Evolutionary conservation across 164 flowering plant species (phyloP), one percentile per base, ranked within the genome.

Genomic region (Annona cherimola): DNA sequence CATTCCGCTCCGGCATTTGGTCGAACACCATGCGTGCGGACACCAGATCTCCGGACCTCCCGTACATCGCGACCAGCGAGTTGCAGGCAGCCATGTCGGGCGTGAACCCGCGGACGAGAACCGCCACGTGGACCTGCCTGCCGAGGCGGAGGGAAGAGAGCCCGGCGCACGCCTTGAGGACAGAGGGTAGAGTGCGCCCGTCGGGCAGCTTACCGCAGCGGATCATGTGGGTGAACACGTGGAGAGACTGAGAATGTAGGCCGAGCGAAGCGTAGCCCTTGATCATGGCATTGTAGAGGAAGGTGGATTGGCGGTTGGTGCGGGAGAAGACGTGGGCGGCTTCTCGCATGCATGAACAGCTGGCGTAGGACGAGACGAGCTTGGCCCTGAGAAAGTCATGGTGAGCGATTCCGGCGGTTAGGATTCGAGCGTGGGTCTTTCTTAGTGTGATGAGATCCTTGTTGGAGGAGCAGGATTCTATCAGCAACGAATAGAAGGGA

Each of bases 231-330:
- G n/a, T 43, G 67, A 7, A 73, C 40, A 61, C 6, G 12, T 45
- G 43, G 71, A 73, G 44, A 45, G 71, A 60, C 26, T 44, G 57
- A 35, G 2, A 39, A 66, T 35, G 44, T 59, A 59, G 71, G 71
- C 39, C 4, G 45, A 67, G 67, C 39, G 54, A 63, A 20, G 71
- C 65, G 71, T 67, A 68, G 66, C 57, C 71, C 26, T n/a, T 61
- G 61, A 73, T 73, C 59, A 73, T 60, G 71, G 76, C 26, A 61
- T 73, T 73, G 71, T 67, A 68, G 66, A 73, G 76, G 76, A 73
- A 73, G 60, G 76, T 73, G 66, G 66, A 44, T 8, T 61, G 76
- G 3, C 68, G 67, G 76, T 67, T 67, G 44, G 76, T 45, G 71
- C 76, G 60, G 66, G 55, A 18, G 76, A 73, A 73, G 67, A 73